These are phyloP conservation scores for Ophiostoma sp. DNA, from an alignment of 2,329 filamentous ascomycete species.

Conservation along the genomic window DNA sequence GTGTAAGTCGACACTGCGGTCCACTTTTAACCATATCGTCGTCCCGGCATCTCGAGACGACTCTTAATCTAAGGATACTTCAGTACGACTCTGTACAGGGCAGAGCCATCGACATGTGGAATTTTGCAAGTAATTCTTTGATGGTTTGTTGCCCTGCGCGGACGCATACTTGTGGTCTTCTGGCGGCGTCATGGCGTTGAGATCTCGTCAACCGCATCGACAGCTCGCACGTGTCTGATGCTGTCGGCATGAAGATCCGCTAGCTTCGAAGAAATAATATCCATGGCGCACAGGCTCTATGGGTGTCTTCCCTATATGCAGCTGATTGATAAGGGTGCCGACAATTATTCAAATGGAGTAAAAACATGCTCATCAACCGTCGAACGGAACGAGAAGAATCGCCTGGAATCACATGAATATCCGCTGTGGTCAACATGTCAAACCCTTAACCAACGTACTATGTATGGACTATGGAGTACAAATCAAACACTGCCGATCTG, in stretches of 20 bases:
- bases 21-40: neutral
- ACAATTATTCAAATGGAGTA: neutral
- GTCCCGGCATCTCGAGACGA: neutral
- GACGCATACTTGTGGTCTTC: neutral
- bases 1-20: conserved; percentile 9
- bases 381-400: neutral
- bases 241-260: neutral
- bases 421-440: neutral
- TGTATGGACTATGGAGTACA: too few species aligned
- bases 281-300: neutral
- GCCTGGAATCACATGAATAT: neutral
- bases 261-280: neutral
- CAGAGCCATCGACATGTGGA: neutral
- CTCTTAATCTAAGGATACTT: neutral
- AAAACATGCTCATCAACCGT: neutral
- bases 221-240: neutral
- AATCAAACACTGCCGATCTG: neutral
- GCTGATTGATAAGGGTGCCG: neutral
- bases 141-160: neutral
- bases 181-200: neutral
- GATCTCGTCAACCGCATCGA: neutral
- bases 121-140: too few species aligned
- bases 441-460: neutral
- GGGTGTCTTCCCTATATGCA: neutral
- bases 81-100: too few species aligned